phyloP scores from a whole-genome alignment of 306 rosid genomes.

The Ammopiptanthus mongolicus region DNA sequence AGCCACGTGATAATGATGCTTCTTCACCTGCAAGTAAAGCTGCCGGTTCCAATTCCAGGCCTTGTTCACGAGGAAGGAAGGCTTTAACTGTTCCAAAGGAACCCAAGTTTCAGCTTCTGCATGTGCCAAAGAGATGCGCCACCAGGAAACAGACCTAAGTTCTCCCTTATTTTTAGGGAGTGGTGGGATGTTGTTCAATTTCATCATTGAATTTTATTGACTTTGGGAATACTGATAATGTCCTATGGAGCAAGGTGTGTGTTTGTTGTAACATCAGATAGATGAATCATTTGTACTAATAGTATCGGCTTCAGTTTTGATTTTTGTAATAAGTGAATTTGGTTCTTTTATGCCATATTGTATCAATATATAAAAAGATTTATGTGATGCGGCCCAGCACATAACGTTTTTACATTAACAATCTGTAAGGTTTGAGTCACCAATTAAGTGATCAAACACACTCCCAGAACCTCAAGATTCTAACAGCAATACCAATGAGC shows the following conservation, averaged over 20 bases:
- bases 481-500: too few relatives aligned
- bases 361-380: not conserved
- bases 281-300: not conserved
- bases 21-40: constrained; percentile 26
- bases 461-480: too few relatives aligned
- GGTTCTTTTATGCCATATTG: not conserved
- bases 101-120: constrained; percentile 63
- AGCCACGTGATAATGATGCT: constrained; percentile 25
- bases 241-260: not conserved
- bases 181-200: constrained; percentile 29
- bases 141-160: constrained; percentile 18
- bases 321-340: constrained; percentile 6
- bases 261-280: constrained; percentile 21
- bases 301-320: not conserved
- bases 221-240: not conserved
- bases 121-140: constrained; percentile 37
- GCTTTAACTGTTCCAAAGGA: constrained; percentile 57
- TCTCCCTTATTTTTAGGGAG: not conserved
- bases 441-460: too few relatives aligned
- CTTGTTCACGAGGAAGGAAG: constrained; percentile 42
- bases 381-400: too few relatives aligned
- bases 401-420: too few relatives aligned
- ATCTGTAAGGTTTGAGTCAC: too few relatives aligned
- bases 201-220: constrained; percentile 36
- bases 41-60: constrained; percentile 1